phyloP scores from a whole-genome alignment of 805 yeast species.

The Barnettozyma pratensis region DNA sequence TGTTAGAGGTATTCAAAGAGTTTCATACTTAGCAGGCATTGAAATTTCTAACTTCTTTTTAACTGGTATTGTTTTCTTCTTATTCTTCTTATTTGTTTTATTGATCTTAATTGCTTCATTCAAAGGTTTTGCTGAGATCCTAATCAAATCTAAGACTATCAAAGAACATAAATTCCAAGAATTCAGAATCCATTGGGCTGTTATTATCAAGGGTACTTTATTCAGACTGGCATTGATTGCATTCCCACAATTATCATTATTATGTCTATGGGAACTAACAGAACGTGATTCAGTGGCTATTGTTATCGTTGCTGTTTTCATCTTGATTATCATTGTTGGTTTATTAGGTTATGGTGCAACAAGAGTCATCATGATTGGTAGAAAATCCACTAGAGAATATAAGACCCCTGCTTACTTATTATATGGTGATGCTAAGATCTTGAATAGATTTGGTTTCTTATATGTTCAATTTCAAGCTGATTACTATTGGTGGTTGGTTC shows the following conservation, averaged over 20 bases:
- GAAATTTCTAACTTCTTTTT: conserved; percentile 83
- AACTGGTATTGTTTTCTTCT: conserved; percentile 80
- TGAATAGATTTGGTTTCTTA: conserved; percentile 87
- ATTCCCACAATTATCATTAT: conserved; percentile 77
- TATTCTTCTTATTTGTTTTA: conserved; percentile 66
- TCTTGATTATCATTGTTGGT: conserved; percentile 51
- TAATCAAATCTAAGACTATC: conserved; percentile 52
- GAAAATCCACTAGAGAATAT: conserved; percentile 62
- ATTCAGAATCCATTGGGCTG: conserved; percentile 77
- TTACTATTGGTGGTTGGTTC: conserved; percentile 74
- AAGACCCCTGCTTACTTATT: conserved; percentile 90
- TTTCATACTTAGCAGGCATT: conserved; percentile 75
- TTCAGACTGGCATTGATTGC: conserved; percentile 80
- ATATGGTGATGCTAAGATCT: conserved; percentile 74
- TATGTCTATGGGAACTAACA: conserved; percentile 88
- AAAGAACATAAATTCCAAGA: conserved; percentile 61
- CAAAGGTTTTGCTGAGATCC: conserved; percentile 65
- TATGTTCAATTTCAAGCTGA: conserved; percentile 90
- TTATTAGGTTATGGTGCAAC: conserved; percentile 68
- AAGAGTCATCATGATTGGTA: conserved; percentile 71
- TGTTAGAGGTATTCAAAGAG: conserved; percentile 88
- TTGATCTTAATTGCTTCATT: conserved; percentile 51
- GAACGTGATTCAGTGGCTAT: conserved; percentile 80
- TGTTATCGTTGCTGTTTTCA: conserved; percentile 70
- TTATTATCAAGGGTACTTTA: conserved; percentile 82